These are phyloP conservation scores for Trametes punicea DNA, from an alignment of 768 basidiomycete species.

Conservation along the genomic window DNA sequence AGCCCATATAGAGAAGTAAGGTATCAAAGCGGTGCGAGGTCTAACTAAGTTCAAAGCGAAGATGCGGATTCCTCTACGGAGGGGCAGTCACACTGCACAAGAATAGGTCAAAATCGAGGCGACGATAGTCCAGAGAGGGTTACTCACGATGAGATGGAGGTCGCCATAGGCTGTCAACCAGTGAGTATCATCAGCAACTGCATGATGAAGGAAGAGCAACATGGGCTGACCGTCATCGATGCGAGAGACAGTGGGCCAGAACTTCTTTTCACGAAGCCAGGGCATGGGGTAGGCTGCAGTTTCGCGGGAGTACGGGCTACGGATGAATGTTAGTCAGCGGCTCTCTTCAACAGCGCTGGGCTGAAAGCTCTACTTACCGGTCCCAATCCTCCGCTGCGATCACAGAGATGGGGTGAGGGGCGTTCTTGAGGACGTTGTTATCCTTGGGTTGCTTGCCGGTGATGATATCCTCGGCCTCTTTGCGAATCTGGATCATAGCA, in stretches of 20 bases:
- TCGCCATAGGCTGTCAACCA: slow-evolving; percentile 77
- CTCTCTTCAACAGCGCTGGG: not conserved
- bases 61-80: slow-evolving; percentile 73
- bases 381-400: slow-evolving; percentile 84
- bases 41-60: slow-evolving; percentile 28
- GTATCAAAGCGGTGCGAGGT: slow-evolving; percentile 12
- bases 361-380: slow-evolving; percentile 49
- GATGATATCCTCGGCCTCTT: slow-evolving; percentile 86
- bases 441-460: slow-evolving; percentile 85
- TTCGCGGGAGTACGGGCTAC: slow-evolving; percentile 84
- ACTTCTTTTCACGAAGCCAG: slow-evolving; percentile 84
- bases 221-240: slow-evolving; percentile 81
- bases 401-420: slow-evolving; percentile 84
- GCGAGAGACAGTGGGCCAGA: slow-evolving; percentile 93
- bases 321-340: not conserved
- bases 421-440: slow-evolving; percentile 90
- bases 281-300: slow-evolving; percentile 88
- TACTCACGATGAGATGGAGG: slow-evolving; percentile 79
- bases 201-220: not conserved
- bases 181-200: slow-evolving; percentile 11
- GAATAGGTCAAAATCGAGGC: slow-evolving; percentile 9
- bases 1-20: slow-evolving; percentile 18
- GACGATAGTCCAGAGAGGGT: not conserved
- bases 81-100: slow-evolving; percentile 74
- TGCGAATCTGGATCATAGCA: slow-evolving; percentile 95